Evolutionary conservation across 139 green algal species (phyloP).

Genomic region (Tetratostichococcus sp.): DNA sequence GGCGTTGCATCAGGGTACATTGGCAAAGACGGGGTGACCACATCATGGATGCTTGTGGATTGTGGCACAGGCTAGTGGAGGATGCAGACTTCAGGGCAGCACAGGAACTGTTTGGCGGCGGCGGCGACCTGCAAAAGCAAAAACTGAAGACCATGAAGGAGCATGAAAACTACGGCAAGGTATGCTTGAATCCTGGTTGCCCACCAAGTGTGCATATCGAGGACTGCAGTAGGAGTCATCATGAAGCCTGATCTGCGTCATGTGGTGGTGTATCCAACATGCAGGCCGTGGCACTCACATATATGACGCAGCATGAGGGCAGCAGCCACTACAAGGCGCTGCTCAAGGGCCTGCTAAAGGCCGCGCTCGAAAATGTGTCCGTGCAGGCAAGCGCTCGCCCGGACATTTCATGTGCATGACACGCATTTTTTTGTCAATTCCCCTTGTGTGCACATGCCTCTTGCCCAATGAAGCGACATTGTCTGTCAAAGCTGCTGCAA

Average conservation of each 20-base stretch:
- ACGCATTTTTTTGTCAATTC: too few relatives aligned
- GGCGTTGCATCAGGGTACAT: too few relatives aligned
- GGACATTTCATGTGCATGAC: too few relatives aligned
- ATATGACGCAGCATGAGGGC: conserved; percentile 49
- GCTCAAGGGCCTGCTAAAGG: conserved; percentile 50
- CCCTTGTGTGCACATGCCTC: too few relatives aligned
- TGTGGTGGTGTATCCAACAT: background rate
- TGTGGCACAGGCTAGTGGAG: conserved; percentile 72
- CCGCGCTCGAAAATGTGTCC: conserved; percentile 12
- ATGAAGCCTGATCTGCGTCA: background rate
- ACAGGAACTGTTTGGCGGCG: conserved; percentile 66
- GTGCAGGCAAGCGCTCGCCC: background rate
- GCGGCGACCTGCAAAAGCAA: conserved; percentile 49
- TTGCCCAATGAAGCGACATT: too few relatives aligned
- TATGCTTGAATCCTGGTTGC: background rate
- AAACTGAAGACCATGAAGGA: conserved; percentile 70
- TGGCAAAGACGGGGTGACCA: too few relatives aligned
- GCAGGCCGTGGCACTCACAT: conserved; percentile 32
- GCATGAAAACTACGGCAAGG: conserved; percentile 57
- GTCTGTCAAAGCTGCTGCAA: too few relatives aligned
- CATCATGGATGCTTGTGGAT: too few relatives aligned
- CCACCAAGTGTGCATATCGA: background rate
- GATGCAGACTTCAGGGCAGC: conserved; percentile 58
- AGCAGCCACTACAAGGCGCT: conserved; percentile 62
- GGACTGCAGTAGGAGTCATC: too few relatives aligned